A percentile compares a stretch with the other conserved stretches of the same genome.
phyloP scores from a whole-genome alignment of 805 yeast species.

The Candida awuae region DNA sequence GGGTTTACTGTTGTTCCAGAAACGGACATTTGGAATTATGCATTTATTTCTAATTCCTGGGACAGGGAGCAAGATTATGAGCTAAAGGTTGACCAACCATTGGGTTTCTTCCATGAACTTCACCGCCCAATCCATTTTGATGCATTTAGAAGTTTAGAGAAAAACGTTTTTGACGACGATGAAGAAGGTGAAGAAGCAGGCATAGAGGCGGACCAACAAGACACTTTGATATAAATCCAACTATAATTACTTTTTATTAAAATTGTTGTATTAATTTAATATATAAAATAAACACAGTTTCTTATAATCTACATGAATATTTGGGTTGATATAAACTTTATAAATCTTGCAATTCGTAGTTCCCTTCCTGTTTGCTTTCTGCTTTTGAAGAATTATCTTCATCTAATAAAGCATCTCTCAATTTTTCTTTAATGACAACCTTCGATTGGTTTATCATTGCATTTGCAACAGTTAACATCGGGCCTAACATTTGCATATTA shows the following conservation, averaged over 20 bases:
- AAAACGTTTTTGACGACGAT: not conserved
- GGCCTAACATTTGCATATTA: conserved; percentile 66
- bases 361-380: not conserved
- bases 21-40: conserved; percentile 80
- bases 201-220: conserved; percentile 12
- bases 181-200: conserved; percentile 14
- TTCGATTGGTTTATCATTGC: conserved; percentile 52
- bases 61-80: conserved; percentile 49
- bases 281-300: too few species aligned
- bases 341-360: conserved; percentile 7
- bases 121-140: conserved; percentile 88
- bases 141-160: conserved; percentile 58
- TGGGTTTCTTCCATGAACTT: conserved; percentile 72
- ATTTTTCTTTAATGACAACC: conserved; percentile 48
- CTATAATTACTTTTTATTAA: too few species aligned
- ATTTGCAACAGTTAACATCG: conserved; percentile 53
- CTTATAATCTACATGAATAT: too few species aligned
- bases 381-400: conserved; percentile 23
- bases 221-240: conserved; percentile 10
- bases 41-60: conserved; percentile 84
- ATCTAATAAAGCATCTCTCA: conserved; percentile 52
- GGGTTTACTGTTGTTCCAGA: conserved; percentile 87
- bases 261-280: too few species aligned
- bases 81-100: conserved; percentile 70
- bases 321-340: too few species aligned